Percentiles rank a stretch among this genome's conserved stretches.
phyloP scores from a whole-genome alignment of 306 rosid genomes.

The Sicyos edulis region DNA sequence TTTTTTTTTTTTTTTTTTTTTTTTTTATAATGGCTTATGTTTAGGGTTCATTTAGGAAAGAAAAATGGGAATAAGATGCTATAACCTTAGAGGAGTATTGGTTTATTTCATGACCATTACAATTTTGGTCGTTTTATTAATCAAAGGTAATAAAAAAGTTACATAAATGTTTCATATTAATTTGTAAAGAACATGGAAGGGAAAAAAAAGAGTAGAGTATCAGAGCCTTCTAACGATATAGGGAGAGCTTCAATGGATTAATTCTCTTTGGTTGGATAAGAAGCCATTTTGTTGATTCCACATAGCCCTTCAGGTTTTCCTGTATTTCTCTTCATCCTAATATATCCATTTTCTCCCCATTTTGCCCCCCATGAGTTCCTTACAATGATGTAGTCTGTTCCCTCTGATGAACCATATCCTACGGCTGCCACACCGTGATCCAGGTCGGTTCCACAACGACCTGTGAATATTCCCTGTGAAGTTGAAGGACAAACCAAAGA shows the following conservation, averaged over 20 bases:
- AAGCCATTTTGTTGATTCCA: slow-evolving; percentile 81
- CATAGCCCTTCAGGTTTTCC: slow-evolving; percentile 78
- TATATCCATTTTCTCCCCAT: slow-evolving; percentile 92
- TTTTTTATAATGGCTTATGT: background rate
- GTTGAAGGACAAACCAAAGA: background rate
- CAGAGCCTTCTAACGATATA: background rate
- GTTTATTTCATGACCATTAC: slow-evolving; percentile 10
- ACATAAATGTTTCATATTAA: background rate
- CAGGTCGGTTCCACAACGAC: slow-evolving; percentile 66
- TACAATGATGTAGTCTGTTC: slow-evolving; percentile 65
- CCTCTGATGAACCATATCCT: slow-evolving; percentile 75
- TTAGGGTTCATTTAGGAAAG: background rate
- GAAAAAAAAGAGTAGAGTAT: background rate
- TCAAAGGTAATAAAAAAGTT: slow-evolving; percentile 8
- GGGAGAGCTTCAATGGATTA: slow-evolving; percentile 18
- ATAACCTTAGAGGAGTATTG: background rate
- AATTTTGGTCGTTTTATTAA: slow-evolving; percentile 11
- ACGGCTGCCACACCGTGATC: slow-evolving; percentile 93
- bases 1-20: too few species aligned
- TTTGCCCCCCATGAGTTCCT: slow-evolving; percentile 87
- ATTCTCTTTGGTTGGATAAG: slow-evolving; percentile 72
- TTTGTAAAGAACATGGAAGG: slow-evolving; percentile 13
- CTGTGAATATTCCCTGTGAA: slow-evolving; percentile 72
- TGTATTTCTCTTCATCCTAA: slow-evolving; percentile 63
- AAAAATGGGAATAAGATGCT: background rate